Percentiles rank a stretch among this genome's conserved stretches.
Evolutionary conservation across 169 alveolate genomes (phyloP).

Genomic region (Cryptosporidium baileyi): DNA sequence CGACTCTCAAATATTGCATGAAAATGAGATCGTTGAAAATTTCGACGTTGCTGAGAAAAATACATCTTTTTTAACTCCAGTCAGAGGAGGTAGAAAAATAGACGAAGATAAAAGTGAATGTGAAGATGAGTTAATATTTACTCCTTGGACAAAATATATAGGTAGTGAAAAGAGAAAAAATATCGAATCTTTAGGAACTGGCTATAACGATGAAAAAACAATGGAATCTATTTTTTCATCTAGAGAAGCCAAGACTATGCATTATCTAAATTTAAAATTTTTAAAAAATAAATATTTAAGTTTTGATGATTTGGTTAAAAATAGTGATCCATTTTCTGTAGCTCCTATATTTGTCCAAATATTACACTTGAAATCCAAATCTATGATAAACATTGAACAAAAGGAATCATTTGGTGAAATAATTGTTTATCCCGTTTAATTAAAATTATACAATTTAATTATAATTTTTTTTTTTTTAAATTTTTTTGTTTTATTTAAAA

Average conservation of each 20-base stretch:
- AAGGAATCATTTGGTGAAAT: constrained; percentile 45
- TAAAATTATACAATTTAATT: not conserved
- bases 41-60: not conserved
- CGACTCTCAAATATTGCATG: not conserved
- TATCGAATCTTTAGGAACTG: not conserved
- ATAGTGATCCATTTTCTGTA: constrained; percentile 1
- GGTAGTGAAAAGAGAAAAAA: not conserved
- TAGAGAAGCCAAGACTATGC: constrained; percentile 53
- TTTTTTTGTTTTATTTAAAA: not conserved
- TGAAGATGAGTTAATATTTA: constrained; percentile 17
- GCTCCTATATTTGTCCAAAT: constrained; percentile 68
- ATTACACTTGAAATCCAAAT: constrained; percentile 47
- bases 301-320: constrained; percentile 12
- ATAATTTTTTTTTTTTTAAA: not conserved
- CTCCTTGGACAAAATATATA: constrained; percentile 65
- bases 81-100: not conserved
- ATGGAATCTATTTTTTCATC: constrained; percentile 33
- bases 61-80: constrained; percentile 3
- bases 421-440: not conserved
- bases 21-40: not conserved
- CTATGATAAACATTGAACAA: constrained; percentile 39
- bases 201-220: not conserved
- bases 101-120: constrained; percentile 1
- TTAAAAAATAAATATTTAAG: not conserved
- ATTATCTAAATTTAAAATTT: constrained; percentile 27